A percentile compares a stretch with the other conserved stretches of the same genome.
phyloP scores from a whole-genome alignment of 2,329 filamentous ascomycete genomes.

The Sclerotinia glacialis region DNA sequence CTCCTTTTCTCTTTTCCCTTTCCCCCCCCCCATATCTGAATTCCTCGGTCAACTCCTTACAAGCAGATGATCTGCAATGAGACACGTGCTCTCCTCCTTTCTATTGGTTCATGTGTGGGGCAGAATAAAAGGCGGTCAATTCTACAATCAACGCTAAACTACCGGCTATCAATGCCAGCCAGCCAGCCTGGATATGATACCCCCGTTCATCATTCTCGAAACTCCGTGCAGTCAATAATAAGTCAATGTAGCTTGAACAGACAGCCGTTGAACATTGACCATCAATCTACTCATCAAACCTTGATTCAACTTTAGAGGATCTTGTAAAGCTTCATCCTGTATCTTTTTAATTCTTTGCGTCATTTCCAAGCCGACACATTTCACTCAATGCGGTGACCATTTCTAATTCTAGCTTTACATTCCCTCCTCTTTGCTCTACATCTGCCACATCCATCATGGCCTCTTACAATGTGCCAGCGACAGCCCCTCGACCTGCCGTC shows the following conservation, averaged over 20 bases:
- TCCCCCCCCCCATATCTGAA: not conserved
- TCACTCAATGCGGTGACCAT: slow-evolving; percentile 38
- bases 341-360: slow-evolving; percentile 6
- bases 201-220: slow-evolving; percentile 15
- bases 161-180: slow-evolving; percentile 16
- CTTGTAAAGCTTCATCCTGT: slow-evolving; percentile 2
- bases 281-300: slow-evolving; percentile 15
- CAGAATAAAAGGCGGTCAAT: slow-evolving; percentile 15
- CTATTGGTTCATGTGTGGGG: slow-evolving; percentile 9
- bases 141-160: slow-evolving; percentile 2
- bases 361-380: slow-evolving; percentile 1
- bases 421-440: slow-evolving; percentile 25
- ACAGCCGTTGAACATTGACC: slow-evolving; percentile 14
- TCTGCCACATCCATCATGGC: slow-evolving; percentile 41
- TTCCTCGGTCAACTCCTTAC: not conserved
- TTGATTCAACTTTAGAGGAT: not conserved
- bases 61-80: slow-evolving; percentile 11
- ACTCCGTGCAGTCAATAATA: slow-evolving; percentile 1
- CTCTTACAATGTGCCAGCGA: slow-evolving; percentile 44
- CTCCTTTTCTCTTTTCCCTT: not conserved
- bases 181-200: slow-evolving; percentile 20
- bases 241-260: slow-evolving; percentile 13
- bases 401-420: slow-evolving; percentile 23
- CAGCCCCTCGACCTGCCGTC: slow-evolving; percentile 44
- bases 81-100: slow-evolving; percentile 15